These are phyloP conservation scores for Neoboletus magnificus DNA, from an alignment of 768 basidiomycete species.

Conservation along the genomic window DNA sequence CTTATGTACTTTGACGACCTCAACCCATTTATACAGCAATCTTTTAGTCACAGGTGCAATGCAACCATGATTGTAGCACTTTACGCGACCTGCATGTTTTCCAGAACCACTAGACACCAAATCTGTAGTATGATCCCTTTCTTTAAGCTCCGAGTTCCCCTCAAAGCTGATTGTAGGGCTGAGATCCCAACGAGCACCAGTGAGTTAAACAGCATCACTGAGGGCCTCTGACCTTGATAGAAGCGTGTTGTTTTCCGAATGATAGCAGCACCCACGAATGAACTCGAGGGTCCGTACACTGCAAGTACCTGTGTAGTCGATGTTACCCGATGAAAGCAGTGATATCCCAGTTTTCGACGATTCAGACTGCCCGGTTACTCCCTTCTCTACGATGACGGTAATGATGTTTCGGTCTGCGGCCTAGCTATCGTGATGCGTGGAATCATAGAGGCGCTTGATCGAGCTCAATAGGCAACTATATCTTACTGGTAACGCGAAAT, in stretches of 20 bases:
- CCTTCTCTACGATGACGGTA: no score
- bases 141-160: background rate
- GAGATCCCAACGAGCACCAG: background rate
- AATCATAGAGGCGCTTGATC: background rate
- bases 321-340: background rate
- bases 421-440: no score
- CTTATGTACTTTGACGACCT: constrained; percentile 28
- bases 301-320: background rate
- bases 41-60: constrained; percentile 7
- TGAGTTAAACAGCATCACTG: background rate
- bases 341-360: background rate
- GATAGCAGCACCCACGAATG: background rate
- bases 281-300: background rate
- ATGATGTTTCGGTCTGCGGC: no score
- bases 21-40: constrained; percentile 4
- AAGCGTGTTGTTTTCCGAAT: background rate
- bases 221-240: background rate
- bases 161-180: background rate
- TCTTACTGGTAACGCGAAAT: background rate
- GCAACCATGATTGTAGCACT: constrained; percentile 7
- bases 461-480: background rate
- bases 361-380: background rate
- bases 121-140: background rate
- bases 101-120: background rate
- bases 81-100: constrained; percentile 5